Conservation (phyloP, 73 alveolate genomes). For the Tetrahymena elliotti region DNA sequence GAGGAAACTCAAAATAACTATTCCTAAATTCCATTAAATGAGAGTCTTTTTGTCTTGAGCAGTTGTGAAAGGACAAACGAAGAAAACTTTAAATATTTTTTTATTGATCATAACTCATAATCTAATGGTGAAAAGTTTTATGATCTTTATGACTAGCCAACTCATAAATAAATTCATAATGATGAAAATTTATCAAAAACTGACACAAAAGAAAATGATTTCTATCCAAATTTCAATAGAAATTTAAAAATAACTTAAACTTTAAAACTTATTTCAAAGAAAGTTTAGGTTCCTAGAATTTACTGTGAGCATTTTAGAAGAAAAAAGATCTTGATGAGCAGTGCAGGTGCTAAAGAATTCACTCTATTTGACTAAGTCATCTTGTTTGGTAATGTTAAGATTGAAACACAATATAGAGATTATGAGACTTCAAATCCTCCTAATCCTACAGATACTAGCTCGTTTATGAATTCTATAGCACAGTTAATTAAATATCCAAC, state of each 20-base stretch:
- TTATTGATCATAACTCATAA: neutral
- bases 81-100: neutral
- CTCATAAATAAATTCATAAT: too few relatives aligned
- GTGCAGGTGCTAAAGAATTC: neutral
- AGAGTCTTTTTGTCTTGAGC: neutral
- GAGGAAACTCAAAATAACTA: neutral
- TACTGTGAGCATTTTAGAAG: neutral
- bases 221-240: neutral
- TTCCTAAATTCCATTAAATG: neutral
- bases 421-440: neutral
- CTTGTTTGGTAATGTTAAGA: neutral
- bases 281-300: neutral
- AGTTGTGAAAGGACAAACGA: neutral
- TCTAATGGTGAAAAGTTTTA: neutral
- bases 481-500: neutral
- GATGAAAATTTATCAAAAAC: neutral
- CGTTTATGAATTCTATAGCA: neutral
- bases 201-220: neutral
- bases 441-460: neutral
- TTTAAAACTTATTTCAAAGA: neutral
- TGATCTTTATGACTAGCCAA: neutral
- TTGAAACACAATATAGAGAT: neutral
- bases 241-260: neutral
- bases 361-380: neutral
- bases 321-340: neutral